Base-by-base conservation (phyloP, 2,329 filamentous ascomycete species). In the Ceratocystis huliohia region DNA sequence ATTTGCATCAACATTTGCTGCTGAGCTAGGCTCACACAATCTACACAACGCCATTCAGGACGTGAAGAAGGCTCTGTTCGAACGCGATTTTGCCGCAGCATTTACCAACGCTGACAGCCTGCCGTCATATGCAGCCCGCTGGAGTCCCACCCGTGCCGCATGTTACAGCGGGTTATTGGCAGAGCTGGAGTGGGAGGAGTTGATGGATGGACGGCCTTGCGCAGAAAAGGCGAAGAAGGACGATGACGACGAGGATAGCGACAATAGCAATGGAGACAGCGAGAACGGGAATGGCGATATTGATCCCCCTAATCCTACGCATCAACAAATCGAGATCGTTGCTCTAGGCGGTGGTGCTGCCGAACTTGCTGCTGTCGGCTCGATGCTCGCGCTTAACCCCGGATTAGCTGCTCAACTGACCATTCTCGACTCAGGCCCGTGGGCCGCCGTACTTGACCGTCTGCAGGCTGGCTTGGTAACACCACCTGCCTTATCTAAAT, bases 121-220 rank as follows among this genome's bases (percentile, higher is more conserved):
- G 20, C 84, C 88, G 68, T 89, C 88, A 8, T 99, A 99, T 78
- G 90, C 91, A 7, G 84, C 90, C 65, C 80, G 94, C 71, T 99
- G 93, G 92, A 96, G 91, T 75, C 89, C 93, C 1, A 88, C 88
- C 64, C 81, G 94, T 65, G 88, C 91, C 0, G 77, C 97, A 64
- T 90, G 87, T 69, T 97, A 97, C 76, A 79, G 84, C n/a, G 73
- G 76, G 2, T 75, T 86, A n/a, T 74, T 87, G 46, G 72, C 30
- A 1, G 64, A 44, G 1, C 6, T 67, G 17, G 63, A 65, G 17
- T 22, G 30, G 53, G 37, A 3, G 50, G 28, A 28, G 28, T n/a
- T 13, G 62, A 10, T 13, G 56, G 28, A 45, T 10, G 6, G 53
- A 10, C 37, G 37, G 37, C 37, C 37, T 41, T 13, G 10, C 37